Conservation (phyloP, 2,329 filamentous ascomycete species). For the Zymoseptoria crescenta region DNA sequence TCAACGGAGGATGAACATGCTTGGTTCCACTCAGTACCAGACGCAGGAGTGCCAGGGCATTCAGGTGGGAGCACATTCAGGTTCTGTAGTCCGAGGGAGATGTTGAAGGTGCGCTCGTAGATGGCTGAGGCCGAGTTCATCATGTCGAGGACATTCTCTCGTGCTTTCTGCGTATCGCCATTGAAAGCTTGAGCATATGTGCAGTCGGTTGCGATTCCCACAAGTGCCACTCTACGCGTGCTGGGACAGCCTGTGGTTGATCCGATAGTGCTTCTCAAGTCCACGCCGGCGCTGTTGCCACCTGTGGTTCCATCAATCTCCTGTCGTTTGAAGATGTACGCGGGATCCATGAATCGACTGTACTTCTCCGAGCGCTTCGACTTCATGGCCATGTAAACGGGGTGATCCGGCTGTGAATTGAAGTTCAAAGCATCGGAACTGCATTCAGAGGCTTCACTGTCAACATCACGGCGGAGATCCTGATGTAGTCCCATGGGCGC, state of each 20-base stretch:
- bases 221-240: conserved; percentile 82
- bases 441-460: conserved; percentile 41
- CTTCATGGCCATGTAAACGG: conserved; percentile 50
- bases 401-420: conserved; percentile 67
- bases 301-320: conserved; percentile 60
- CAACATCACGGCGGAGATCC: conserved; percentile 49
- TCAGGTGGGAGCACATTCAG: conserved; percentile 65
- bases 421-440: conserved; percentile 68
- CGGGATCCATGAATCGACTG: conserved; percentile 55
- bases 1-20: conserved; percentile 54
- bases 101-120: conserved; percentile 89
- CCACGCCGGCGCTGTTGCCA: conserved; percentile 72
- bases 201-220: conserved; percentile 91
- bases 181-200: conserved; percentile 71
- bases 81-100: conserved; percentile 83
- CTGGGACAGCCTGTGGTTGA: conserved; percentile 75
- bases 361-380: conserved; percentile 43
- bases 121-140: conserved; percentile 82
- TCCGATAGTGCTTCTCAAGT: conserved; percentile 71
- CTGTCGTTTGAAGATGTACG: conserved; percentile 61
- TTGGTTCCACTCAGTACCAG: conserved; percentile 75
- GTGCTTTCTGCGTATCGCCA: conserved; percentile 51
- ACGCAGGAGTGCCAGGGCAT: conserved; percentile 64
- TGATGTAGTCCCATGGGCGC: conserved; percentile 34
- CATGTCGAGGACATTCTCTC: conserved; percentile 68